These are phyloP conservation scores for Diaporthe vexans DNA, from an alignment of 2,329 filamentous ascomycete species.

Conservation along the genomic window DNA sequence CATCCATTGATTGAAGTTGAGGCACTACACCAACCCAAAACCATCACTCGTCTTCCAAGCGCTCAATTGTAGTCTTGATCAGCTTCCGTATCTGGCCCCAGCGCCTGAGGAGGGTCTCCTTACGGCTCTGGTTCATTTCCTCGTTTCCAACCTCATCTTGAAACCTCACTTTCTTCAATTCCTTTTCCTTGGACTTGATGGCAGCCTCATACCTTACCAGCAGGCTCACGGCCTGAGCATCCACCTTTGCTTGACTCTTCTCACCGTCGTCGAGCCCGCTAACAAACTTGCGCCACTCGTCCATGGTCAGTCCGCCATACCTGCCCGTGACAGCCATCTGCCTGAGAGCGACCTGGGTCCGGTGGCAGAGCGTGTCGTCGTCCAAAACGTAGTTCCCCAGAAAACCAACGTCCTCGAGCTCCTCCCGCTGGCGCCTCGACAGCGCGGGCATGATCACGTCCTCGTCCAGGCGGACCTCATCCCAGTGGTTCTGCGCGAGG, in stretches of 20 bases:
- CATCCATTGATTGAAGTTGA: neutral
- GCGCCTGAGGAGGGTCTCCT: slow-evolving; percentile 53
- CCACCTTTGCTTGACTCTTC: slow-evolving; percentile 56
- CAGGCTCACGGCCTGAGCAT: slow-evolving; percentile 55
- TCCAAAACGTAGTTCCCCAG: slow-evolving; percentile 67
- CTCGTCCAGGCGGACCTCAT: slow-evolving; percentile 65
- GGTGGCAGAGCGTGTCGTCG: slow-evolving; percentile 63
- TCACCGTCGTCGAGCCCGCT: slow-evolving; percentile 61
- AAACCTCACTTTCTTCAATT: slow-evolving; percentile 48
- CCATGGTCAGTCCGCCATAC: slow-evolving; percentile 45
- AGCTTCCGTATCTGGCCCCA: slow-evolving; percentile 61
- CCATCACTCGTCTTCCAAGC: slow-evolving; percentile 43
- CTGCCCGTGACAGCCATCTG: slow-evolving; percentile 47
- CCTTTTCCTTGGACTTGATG: slow-evolving; percentile 50
- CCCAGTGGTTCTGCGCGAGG: slow-evolving; percentile 62
- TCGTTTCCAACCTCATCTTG: slow-evolving; percentile 42
- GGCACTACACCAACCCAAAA: neutral
- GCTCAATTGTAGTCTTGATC: slow-evolving; percentile 54
- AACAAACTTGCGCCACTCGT: slow-evolving; percentile 63
- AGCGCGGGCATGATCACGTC: slow-evolving; percentile 59
- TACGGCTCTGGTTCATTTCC: slow-evolving; percentile 50
- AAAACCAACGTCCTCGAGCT: slow-evolving; percentile 62
- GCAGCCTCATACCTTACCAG: slow-evolving; percentile 54
- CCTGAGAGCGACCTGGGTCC: slow-evolving; percentile 68
- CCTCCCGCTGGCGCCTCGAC: slow-evolving; percentile 50